Evolutionary conservation across 192 early-diverging fungal genomes (phyloP), one percentile per base, ranked within the genome.

Genomic region (Coemansia sp.): DNA sequence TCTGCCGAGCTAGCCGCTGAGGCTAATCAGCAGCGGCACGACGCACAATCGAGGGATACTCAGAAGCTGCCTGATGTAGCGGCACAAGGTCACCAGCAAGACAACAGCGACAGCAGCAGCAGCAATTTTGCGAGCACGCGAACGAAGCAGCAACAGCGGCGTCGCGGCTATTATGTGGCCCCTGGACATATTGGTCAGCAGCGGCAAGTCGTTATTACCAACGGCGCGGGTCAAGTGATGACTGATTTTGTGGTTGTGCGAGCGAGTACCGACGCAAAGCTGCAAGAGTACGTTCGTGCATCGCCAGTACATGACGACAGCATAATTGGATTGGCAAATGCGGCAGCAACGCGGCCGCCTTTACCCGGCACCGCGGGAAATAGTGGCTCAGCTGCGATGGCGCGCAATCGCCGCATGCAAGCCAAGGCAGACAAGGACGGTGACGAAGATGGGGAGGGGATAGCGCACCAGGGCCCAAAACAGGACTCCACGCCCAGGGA

Each of bases 161-260:
- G 55, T 33, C 55, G 55, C 55, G 55, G 55, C 55, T 59, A 59
- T 59, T 59, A 59, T 59, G 55, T 59, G 6, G 55, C 55, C 55
- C 55, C 55, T 59, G 41, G 70, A 8, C 40, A 49, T 33, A 59
- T 59, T 59, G 55, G 55, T 59, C 43, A 73, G 24, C 40, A 74
- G 41, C 64, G 65, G n/a, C 72, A 70, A 31, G 59, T 83, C 49
- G 70, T 83, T 18, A 67, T 75, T 44, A 83, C 80, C 34, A 83
- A 83, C 61, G 80, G 80, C 11, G 80, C 76, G 8, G 73, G 69
- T 12, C 73, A 78, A 65, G 73, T 83, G 63, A 72, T 83, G 75
- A 73, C 73, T 31, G 80, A 83, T 40, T 61, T 73, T 59, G 76
- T 83, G 13, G 22, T 83, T 78, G 80, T 83, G 55, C 69, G 80